Percentiles rank a stretch among this genome's conserved stretches.
phyloP scores from a whole-genome alignment of 208 protist species.

The Wallacemonas collosoma region DNA sequence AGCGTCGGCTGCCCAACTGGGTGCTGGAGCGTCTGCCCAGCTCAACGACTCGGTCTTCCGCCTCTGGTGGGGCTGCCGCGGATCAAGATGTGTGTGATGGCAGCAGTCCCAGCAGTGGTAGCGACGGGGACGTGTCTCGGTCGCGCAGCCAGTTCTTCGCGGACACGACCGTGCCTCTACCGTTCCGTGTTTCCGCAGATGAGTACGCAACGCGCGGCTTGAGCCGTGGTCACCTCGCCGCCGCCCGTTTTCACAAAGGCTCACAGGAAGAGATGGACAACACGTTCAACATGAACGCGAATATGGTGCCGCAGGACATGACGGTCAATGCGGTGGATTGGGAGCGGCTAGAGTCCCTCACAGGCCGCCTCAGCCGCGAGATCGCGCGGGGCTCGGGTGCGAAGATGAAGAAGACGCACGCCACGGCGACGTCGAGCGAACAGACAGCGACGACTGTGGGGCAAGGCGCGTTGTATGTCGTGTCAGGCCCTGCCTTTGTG shows the following conservation, averaged over 20 bases:
- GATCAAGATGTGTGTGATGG: slow-evolving; percentile 11
- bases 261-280: slow-evolving; percentile 67
- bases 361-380: slow-evolving; percentile 42
- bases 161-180: slow-evolving; percentile 49
- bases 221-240: slow-evolving; percentile 82
- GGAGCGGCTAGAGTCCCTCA: slow-evolving; percentile 76
- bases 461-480: slow-evolving; percentile 28
- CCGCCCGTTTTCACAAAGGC: slow-evolving; percentile 79
- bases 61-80: background rate
- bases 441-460: slow-evolving; percentile 16
- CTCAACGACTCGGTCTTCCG: background rate
- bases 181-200: slow-evolving; percentile 62
- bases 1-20: slow-evolving; percentile 80
- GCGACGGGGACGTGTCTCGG: slow-evolving; percentile 29
- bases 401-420: background rate
- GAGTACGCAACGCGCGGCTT: slow-evolving; percentile 59
- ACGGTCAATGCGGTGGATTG: slow-evolving; percentile 84
- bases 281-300: slow-evolving; percentile 89
- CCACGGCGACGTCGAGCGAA: background rate
- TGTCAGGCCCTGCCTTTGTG: slow-evolving; percentile 66
- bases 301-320: slow-evolving; percentile 89
- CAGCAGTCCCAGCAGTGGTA: background rate
- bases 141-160: slow-evolving; percentile 68
- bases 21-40: slow-evolving; percentile 47
- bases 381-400: slow-evolving; percentile 18